Evolutionary conservation across 1,284 basidiomycete species (phyloP).

Genomic region (Cutaneotrichosporon cavernicola): DNA sequence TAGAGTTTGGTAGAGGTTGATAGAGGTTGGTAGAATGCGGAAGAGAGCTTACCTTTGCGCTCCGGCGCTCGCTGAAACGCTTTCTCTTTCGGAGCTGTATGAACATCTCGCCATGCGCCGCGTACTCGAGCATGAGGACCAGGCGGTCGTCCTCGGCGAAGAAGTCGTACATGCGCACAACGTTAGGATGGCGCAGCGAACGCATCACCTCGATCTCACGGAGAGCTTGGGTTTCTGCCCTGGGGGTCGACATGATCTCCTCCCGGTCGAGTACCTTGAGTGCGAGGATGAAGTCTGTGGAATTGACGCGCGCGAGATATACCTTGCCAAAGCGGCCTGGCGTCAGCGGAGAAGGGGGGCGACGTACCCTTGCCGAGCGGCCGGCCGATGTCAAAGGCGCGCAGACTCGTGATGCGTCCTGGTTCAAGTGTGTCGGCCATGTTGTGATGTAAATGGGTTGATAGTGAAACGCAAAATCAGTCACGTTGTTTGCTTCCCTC

Average conservation of each 20-base stretch:
- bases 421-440: not conserved
- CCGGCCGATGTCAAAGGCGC: conserved; percentile 82
- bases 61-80: conserved; percentile 74
- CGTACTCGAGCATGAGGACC: conserved; percentile 92
- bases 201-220: conserved; percentile 93
- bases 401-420: conserved; percentile 21
- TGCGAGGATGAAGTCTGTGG: conserved; percentile 49
- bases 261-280: conserved; percentile 24
- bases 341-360: not conserved
- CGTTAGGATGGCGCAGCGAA: conserved; percentile 71
- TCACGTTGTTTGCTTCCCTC: conserved; percentile 4
- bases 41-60: conserved; percentile 57
- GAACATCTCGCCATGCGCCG: conserved; percentile 91
- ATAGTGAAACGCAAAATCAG: not conserved
- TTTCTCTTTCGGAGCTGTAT: conserved; percentile 76
- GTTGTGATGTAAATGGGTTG: not conserved
- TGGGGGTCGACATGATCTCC: conserved; percentile 66
- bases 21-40: too few relatives aligned
- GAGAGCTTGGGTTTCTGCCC: conserved; percentile 85
- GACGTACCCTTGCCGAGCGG: conserved; percentile 89
- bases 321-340: conserved; percentile 75
- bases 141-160: conserved; percentile 95
- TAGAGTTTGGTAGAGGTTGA: too few relatives aligned
- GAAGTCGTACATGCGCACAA: conserved; percentile 92
- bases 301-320: conserved; percentile 91